Evolutionary conservation across 2,329 filamentous ascomycete species (phyloP).

Genomic region (Calonectria pauciramosa): DNA sequence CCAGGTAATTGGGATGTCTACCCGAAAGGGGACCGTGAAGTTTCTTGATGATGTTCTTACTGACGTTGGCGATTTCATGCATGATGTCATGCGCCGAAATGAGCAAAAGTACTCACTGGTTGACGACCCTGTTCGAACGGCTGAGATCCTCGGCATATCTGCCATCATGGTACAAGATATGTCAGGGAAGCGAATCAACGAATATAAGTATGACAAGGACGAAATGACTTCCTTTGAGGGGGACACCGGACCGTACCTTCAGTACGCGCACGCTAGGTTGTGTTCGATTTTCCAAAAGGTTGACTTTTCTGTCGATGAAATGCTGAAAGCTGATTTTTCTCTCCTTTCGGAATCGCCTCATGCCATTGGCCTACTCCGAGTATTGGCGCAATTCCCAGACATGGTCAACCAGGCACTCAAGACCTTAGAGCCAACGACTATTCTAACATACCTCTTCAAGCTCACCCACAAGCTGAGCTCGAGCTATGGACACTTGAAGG

Average conservation of each 20-base stretch:
- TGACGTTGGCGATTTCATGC: conserved; percentile 75
- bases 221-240: conserved; percentile 81
- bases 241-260: conserved; percentile 80
- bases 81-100: conserved; percentile 78
- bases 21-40: conserved; percentile 62
- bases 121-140: conserved; percentile 71
- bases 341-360: conserved; percentile 46
- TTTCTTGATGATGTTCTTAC: conserved; percentile 70
- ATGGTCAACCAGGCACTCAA: conserved; percentile 73
- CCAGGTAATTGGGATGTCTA: conserved; percentile 60
- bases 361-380: conserved; percentile 70
- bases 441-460: conserved; percentile 80
- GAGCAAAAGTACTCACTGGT: conserved; percentile 75
- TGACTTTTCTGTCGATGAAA: conserved; percentile 21
- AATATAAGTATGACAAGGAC: conserved; percentile 76
- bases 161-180: conserved; percentile 83
- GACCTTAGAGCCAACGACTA: conserved; percentile 75
- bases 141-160: conserved; percentile 76
- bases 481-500: conserved; percentile 81
- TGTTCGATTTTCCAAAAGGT: conserved; percentile 56
- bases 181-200: conserved; percentile 69
- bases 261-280: conserved; percentile 77
- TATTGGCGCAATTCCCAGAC: conserved; percentile 75
- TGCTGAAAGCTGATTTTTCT: conserved; percentile 45
- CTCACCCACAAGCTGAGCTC: conserved; percentile 81